Evolutionary conservation across 768 basidiomycete species (phyloP).

Genomic region (Tubosaeta brunneosetosa): DNA sequence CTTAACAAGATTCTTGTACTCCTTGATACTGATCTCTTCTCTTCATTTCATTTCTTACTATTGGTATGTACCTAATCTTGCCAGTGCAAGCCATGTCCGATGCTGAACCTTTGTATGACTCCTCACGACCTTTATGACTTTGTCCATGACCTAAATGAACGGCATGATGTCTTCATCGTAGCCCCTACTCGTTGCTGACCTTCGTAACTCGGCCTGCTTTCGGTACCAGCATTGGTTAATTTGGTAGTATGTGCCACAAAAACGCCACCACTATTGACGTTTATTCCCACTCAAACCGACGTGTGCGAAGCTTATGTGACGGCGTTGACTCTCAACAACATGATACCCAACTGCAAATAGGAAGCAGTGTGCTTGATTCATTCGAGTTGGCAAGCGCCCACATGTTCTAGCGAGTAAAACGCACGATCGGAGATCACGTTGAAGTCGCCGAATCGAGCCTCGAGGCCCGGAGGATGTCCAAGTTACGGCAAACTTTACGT

Average conservation of each 20-base stretch:
- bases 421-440: too few relatives aligned
- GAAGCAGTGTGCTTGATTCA: too few relatives aligned
- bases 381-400: too few relatives aligned
- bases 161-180: background rate
- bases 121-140: conserved; percentile 4
- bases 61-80: background rate
- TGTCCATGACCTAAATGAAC: background rate
- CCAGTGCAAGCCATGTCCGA: background rate
- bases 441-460: too few relatives aligned
- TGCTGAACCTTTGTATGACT: background rate
- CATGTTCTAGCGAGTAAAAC: too few relatives aligned
- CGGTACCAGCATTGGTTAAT: background rate
- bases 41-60: background rate
- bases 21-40: background rate
- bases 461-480: background rate
- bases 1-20: background rate
- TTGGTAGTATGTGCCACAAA: too few relatives aligned
- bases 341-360: too few relatives aligned
- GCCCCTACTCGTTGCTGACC: background rate
- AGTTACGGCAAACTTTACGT: background rate
- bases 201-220: too few relatives aligned
- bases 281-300: too few relatives aligned
- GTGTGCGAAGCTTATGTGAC: too few relatives aligned
- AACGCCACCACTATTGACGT: too few relatives aligned
- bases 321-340: too few relatives aligned